Evolutionary conservation across 2,329 filamentous ascomycete species (phyloP).

Genomic region (Fusarium setosum): DNA sequence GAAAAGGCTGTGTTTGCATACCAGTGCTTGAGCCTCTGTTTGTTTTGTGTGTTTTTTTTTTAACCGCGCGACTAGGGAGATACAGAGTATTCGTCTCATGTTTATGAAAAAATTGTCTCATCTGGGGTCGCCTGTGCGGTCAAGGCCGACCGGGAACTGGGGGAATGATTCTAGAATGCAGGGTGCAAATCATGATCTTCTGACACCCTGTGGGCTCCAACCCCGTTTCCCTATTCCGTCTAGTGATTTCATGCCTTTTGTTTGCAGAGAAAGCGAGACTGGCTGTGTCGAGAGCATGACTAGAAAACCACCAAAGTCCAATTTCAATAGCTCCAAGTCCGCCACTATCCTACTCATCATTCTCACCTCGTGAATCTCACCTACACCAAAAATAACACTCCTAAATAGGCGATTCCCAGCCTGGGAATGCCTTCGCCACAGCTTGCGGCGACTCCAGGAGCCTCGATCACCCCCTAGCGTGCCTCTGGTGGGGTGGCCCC

Average conservation of each 20-base stretch:
- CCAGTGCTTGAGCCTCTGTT: background rate
- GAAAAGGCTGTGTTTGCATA: background rate
- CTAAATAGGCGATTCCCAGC: background rate
- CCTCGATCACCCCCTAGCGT: conserved; percentile 21
- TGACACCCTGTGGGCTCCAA: background rate
- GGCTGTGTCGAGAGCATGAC: too few relatives aligned
- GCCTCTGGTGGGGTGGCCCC: conserved; percentile 9
- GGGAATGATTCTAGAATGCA: conserved; percentile 20
- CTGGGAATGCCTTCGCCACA: conserved; percentile 28
- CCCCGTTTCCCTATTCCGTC: too few relatives aligned
- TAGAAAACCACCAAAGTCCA: too few relatives aligned
- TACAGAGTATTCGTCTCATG: background rate
- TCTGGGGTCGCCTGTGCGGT: conserved; percentile 1
- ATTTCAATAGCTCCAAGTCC: too few relatives aligned
- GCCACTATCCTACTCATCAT: background rate
- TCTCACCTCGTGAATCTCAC: background rate
- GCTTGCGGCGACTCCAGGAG: conserved; percentile 20
- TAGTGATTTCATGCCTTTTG: too few relatives aligned
- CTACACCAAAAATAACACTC: conserved; percentile 31
- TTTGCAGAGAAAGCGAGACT: too few relatives aligned
- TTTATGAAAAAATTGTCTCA: background rate
- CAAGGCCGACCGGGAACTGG: background rate
- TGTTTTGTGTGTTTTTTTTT: background rate
- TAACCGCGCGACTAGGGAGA: background rate
- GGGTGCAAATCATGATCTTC: background rate